Evolutionary conservation across 2,329 filamentous ascomycete species (phyloP).

Genomic region (Scedosporium boydii): DNA sequence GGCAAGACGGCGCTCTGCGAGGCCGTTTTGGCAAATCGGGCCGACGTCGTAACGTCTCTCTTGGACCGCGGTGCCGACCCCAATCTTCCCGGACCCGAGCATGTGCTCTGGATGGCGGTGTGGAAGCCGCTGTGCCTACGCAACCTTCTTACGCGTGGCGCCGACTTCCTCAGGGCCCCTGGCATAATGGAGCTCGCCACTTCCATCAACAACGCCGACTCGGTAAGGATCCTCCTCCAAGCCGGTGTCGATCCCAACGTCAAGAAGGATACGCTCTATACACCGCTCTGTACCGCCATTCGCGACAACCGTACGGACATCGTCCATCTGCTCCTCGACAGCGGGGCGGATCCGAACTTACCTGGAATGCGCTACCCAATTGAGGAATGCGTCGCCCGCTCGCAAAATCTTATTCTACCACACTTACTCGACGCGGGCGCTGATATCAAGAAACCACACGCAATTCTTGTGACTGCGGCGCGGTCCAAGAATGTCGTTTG

Average conservation of each 20-base stretch:
- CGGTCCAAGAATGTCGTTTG: conserved; percentile 52
- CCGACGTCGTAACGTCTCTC: conserved; percentile 43
- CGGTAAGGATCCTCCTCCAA: conserved; percentile 46
- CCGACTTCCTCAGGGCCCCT: conserved; percentile 48
- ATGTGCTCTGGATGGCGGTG: conserved; percentile 57
- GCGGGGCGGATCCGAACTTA: conserved; percentile 53
- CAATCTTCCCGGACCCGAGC: conserved; percentile 60
- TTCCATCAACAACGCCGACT: conserved; percentile 54
- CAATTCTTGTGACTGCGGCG: conserved; percentile 57
- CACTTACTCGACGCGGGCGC: conserved; percentile 50
- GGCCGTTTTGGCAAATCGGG: conserved; percentile 45
- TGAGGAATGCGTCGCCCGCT: conserved; percentile 61
- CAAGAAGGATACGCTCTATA: conserved; percentile 58
- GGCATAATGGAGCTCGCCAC: conserved; percentile 56
- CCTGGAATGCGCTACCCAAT: conserved; percentile 54
- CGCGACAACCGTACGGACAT: conserved; percentile 56
- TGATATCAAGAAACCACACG: conserved; percentile 49
- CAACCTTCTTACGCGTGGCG: conserved; percentile 48
- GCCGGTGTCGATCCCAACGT: conserved; percentile 51
- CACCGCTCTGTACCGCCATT: conserved; percentile 58
- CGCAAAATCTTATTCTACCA: conserved; percentile 50
- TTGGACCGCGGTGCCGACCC: conserved; percentile 52
- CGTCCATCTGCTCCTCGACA: conserved; percentile 45
- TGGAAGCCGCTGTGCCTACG: conserved; percentile 49
- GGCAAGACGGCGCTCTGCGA: conserved; percentile 56